A percentile compares a stretch with the other conserved stretches of the same genome.
Conservation (phyloP, 1,284 basidiomycete species). For the Boletus smithii region DNA sequence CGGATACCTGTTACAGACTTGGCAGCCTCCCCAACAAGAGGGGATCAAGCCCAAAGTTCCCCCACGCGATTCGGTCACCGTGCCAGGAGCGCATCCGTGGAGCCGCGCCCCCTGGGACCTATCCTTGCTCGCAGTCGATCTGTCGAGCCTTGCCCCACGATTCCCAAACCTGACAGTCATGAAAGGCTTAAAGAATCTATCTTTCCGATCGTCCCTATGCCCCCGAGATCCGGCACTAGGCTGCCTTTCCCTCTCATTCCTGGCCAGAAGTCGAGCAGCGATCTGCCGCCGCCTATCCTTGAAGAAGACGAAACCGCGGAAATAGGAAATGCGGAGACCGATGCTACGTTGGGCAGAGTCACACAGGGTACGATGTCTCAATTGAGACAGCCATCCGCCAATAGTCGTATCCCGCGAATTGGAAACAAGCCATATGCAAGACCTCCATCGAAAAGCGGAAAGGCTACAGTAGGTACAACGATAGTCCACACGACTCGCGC, state of each 20-base stretch:
- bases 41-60: conserved; percentile 22
- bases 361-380: conserved; percentile 38
- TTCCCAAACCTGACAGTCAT: conserved; percentile 9
- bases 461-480: neutral
- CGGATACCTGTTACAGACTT: conserved; percentile 44
- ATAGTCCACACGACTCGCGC: neutral
- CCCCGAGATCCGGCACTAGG: conserved; percentile 23
- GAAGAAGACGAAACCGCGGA: conserved; percentile 28
- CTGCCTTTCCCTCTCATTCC: conserved; percentile 47
- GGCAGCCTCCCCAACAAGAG: conserved; percentile 25
- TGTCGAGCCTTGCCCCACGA: conserved; percentile 23
- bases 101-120: conserved; percentile 15
- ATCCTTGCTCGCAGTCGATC: conserved; percentile 29
- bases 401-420: conserved; percentile 66
- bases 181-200: conserved; percentile 18
- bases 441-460: conserved; percentile 27
- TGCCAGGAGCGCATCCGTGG: conserved; percentile 29
- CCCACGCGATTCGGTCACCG: conserved; percentile 21
- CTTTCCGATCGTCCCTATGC: conserved; percentile 20
- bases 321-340: neutral
- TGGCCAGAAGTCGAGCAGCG: conserved; percentile 13
- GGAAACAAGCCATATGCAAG: conserved; percentile 63
- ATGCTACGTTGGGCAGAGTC: neutral
- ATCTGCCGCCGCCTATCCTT: conserved; percentile 30
- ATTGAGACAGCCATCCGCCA: conserved; percentile 51